phyloP scores from a whole-genome alignment of 345 rosid genomes.

The Noccaea caerulescens region DNA sequence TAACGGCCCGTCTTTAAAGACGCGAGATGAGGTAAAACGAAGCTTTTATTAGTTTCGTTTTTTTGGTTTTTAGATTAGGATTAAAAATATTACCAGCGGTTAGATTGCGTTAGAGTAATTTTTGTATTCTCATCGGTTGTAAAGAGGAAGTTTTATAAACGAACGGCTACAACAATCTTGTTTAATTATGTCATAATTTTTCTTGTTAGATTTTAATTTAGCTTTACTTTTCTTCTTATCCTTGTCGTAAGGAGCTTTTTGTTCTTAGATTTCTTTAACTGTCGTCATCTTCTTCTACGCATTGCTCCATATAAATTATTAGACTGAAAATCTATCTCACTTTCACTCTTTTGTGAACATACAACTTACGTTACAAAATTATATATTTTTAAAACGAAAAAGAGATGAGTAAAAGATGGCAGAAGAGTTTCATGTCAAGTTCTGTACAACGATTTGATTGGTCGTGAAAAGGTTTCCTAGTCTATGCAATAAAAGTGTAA shows the following conservation, averaged over 20 bases:
- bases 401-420: too few species aligned
- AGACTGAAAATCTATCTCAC: not conserved
- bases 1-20: conserved; percentile 30
- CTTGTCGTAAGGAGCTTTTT: conserved; percentile 4
- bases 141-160: conserved; percentile 23
- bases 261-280: not conserved
- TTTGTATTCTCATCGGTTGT: conserved; percentile 33
- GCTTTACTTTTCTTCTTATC: not conserved
- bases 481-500: not conserved
- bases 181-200: not conserved
- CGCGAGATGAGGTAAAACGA: conserved; percentile 33
- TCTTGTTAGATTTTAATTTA: not conserved
- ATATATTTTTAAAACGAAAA: too few species aligned
- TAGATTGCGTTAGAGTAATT: conserved; percentile 29
- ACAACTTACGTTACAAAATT: too few species aligned
- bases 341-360: not conserved
- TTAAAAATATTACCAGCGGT: conserved; percentile 19
- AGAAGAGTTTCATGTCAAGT: too few species aligned
- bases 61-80: not conserved
- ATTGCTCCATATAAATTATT: not conserved
- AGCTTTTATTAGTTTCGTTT: conserved; percentile 17
- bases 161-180: conserved; percentile 15
- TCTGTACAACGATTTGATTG: not conserved
- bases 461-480: not conserved
- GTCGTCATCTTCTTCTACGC: not conserved